phyloP scores from a whole-genome alignment of 495 filamentous ascomycete species.

The Penicillium desertorum region DNA sequence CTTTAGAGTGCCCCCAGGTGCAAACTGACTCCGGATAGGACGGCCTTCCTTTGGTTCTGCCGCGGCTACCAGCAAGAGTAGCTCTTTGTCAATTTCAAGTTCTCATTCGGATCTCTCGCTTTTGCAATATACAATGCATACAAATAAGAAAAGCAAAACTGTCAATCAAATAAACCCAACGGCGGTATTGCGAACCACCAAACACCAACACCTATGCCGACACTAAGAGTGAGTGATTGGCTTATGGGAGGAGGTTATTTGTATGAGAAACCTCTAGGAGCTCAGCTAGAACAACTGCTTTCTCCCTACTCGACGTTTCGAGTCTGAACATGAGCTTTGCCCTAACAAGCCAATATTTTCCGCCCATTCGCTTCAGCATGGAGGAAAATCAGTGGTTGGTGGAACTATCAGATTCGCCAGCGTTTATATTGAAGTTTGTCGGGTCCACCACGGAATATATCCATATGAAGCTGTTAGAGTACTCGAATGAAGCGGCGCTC shows the following conservation, averaged over 20 bases:
- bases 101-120: not conserved
- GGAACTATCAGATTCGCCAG: too few species aligned
- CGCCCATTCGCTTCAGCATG: too few species aligned
- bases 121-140: not conserved
- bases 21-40: not conserved
- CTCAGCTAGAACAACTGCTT: not conserved
- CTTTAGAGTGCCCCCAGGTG: not conserved
- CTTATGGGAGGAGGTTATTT: too few species aligned
- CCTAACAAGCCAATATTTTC: too few species aligned
- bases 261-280: constrained; percentile 4
- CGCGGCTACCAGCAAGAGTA: not conserved
- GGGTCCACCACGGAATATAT: too few species aligned
- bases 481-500: too few species aligned
- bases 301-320: constrained; percentile 1
- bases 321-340: constrained; percentile 3
- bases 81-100: not conserved
- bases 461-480: too few species aligned
- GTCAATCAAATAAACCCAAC: not conserved
- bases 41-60: not conserved
- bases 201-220: not conserved
- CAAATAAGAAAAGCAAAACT: not conserved
- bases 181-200: not conserved
- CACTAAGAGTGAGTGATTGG: not conserved
- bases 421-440: too few species aligned
- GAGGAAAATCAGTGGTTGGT: too few species aligned